phyloP scores from a whole-genome alignment of 2,329 filamentous ascomycete genomes.

The Beauveria varroae region DNA sequence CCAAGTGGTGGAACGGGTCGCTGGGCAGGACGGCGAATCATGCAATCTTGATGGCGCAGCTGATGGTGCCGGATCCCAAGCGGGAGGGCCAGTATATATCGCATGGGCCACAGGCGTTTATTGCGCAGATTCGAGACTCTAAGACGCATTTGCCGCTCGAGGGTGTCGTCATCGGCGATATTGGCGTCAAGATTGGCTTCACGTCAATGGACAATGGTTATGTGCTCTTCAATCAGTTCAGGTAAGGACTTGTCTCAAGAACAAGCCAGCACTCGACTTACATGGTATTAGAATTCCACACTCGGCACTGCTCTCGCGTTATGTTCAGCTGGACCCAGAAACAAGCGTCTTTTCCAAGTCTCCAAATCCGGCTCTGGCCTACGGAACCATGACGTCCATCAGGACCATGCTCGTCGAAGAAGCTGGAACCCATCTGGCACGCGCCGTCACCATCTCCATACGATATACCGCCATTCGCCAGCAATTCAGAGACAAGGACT shows the following conservation, averaged over 20 bases:
- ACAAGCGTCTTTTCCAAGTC: constrained; percentile 63
- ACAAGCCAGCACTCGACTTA: not conserved
- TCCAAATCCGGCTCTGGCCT: constrained; percentile 59
- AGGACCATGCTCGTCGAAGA: constrained; percentile 67
- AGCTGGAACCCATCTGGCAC: constrained; percentile 62
- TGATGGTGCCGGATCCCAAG: constrained; percentile 57
- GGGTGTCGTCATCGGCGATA: constrained; percentile 68
- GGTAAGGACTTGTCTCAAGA: not conserved
- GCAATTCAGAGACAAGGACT: constrained; percentile 73
- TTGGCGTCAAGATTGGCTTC: constrained; percentile 73
- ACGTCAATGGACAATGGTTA: constrained; percentile 81
- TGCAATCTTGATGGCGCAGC: constrained; percentile 72
- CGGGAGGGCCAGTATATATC: constrained; percentile 17
- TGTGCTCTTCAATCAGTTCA: constrained; percentile 67
- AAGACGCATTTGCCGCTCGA: constrained; percentile 62
- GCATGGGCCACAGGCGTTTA: constrained; percentile 69
- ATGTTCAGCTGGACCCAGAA: constrained; percentile 59
- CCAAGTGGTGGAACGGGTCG: constrained; percentile 82
- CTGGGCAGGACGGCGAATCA: constrained; percentile 69
- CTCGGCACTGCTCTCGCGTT: constrained; percentile 64
- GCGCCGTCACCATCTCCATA: constrained; percentile 70
- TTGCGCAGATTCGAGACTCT: constrained; percentile 65
- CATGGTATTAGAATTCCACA: constrained; percentile 51
- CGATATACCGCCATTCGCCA: constrained; percentile 65
- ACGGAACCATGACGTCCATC: constrained; percentile 70